Evolutionary conservation across 139 green algal genomes (phyloP), one percentile per base, ranked within the genome.

Genomic region (Micractinium conductrix): DNA sequence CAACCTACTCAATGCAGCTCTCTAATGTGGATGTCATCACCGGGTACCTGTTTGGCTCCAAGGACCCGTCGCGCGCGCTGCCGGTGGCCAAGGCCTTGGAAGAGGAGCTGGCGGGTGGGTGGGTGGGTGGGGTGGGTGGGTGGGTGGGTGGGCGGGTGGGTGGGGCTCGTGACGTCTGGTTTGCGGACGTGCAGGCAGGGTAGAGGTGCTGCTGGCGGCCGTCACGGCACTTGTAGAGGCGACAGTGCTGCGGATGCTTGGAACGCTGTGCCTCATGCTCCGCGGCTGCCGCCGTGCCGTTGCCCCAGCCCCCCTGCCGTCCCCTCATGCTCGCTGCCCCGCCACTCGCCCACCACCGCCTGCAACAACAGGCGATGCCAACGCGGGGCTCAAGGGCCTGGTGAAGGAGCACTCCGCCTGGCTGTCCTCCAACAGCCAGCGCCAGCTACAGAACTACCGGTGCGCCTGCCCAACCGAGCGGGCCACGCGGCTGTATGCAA

Each of bases 321-420:
- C 53, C 14, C 12, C 12, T 58, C 48, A 58, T 58, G 10, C 48
- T 10, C 14, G 48, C 48, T 14, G 14, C 14, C n/a, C 48, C 48
- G 48, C 24, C 53, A 22, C 8, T 22, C 53, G 10, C 53, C 53
- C 53, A 30, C 19, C 53, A 19, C 53, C 8, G 53, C 45, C 44
- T 79, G 48, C 74, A 22, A 12, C 16, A 30, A 35, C 38, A 82
- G 76, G 55, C 24, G 81, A 88, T 19, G 65, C 88, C 19, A 81
- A 80, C 28, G 83, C 62, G 42, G 70, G 83, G 38, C 63, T 95
- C 30, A 63, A 71, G 42, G 35, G 30, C 24, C 50, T 90, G 26
- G 90, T 94, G 42, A 43, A 78, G 35, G 94, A 98, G 86, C 94
- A 98, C 88, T 62, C 74, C 2, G 78, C 33, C n/a, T 98, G 92